Percentiles rank a stretch among this genome's conserved stretches.
Conservation (phyloP, 75 land plant genomes). For the Cryptomeria japonica region DNA sequence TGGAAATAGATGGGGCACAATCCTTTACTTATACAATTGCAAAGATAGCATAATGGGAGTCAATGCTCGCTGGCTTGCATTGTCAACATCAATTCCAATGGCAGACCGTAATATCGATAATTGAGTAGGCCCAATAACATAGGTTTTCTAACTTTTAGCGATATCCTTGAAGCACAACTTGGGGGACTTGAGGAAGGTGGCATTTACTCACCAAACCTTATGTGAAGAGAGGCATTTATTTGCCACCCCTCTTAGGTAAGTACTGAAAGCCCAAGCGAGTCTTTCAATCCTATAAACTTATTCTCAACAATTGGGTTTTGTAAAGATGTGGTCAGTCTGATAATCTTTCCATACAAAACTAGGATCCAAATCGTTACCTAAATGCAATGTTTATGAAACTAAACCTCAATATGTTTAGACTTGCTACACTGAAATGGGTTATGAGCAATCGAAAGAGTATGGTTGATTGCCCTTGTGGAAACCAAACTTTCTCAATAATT, state of each 20-base stretch:
- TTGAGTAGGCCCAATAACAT: background rate
- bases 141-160: background rate
- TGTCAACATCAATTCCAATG: background rate
- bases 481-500: background rate
- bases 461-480: background rate
- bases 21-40: background rate
- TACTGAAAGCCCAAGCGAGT: background rate
- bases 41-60: background rate
- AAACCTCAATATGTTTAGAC: background rate
- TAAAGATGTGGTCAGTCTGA: background rate
- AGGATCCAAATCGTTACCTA: background rate
- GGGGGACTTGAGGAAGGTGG: background rate
- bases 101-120: background rate
- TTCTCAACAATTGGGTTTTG: background rate
- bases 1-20: background rate
- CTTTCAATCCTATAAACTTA: background rate
- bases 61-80: background rate
- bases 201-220: background rate
- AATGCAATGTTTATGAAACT: background rate
- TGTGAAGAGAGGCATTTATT: background rate
- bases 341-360: background rate
- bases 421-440: background rate
- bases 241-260: background rate
- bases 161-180: background rate
- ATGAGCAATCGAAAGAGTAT: background rate